Evolutionary conservation across 78 protist species (phyloP).

Genomic region (Polysphondylium violaceum): DNA sequence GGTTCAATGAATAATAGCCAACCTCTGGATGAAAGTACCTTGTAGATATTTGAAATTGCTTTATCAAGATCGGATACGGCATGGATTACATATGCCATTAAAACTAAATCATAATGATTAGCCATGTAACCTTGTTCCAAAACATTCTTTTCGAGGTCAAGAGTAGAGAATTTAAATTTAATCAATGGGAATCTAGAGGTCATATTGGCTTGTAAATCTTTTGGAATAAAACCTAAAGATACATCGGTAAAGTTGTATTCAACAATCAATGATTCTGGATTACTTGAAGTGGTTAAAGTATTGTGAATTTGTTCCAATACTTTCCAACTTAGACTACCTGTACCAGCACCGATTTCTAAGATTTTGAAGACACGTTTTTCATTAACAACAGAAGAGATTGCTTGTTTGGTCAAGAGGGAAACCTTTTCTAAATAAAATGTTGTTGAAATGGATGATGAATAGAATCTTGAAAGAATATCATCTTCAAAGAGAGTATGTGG

Average conservation of each 20-base stretch:
- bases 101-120: conserved; percentile 22
- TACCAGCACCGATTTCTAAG: conserved; percentile 71
- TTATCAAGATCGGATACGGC: neutral
- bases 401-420: neutral
- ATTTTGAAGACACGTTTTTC: conserved; percentile 29
- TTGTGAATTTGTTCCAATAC: neutral
- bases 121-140: neutral
- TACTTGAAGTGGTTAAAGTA: neutral
- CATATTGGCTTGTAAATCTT: neutral
- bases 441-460: conserved; percentile 8
- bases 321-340: conserved; percentile 15
- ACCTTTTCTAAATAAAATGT: conserved; percentile 10
- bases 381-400: neutral
- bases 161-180: neutral
- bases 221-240: conserved; percentile 13
- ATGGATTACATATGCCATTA: conserved; percentile 65
- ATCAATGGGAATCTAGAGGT: neutral
- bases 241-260: conserved; percentile 58
- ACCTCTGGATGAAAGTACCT: conserved; percentile 37
- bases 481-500: conserved; percentile 27
- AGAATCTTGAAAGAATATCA: conserved; percentile 14
- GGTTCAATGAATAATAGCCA: conserved; percentile 42
- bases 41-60: neutral
- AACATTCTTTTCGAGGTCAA: conserved; percentile 25
- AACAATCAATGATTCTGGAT: neutral